Evolutionary conservation across 495 filamentous ascomycete genomes (phyloP).

Genomic region (Lasiosphaeriaceae sp.): DNA sequence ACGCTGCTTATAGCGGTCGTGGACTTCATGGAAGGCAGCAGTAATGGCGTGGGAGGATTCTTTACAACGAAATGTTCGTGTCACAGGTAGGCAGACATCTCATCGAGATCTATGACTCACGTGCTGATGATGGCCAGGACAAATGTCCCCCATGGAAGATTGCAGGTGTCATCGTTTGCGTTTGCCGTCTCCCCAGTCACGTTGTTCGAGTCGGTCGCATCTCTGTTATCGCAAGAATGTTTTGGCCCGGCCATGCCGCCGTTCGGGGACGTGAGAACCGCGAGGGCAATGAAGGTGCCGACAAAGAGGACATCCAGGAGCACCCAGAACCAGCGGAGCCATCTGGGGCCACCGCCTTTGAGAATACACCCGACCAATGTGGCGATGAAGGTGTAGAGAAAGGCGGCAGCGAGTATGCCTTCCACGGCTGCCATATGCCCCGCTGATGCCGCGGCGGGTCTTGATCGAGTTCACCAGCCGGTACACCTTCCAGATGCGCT

Average conservation of each 20-base stretch:
- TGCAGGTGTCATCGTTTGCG: constrained; percentile 4
- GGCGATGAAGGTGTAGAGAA: constrained; percentile 28
- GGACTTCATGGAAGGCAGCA: constrained; percentile 23
- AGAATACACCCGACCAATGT: constrained; percentile 16
- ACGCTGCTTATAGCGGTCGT: constrained; percentile 5
- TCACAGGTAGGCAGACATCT: background rate
- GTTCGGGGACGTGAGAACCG: constrained; percentile 28
- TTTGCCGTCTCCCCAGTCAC: constrained; percentile 5
- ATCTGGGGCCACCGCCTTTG: constrained; percentile 17
- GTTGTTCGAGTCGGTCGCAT: constrained; percentile 5
- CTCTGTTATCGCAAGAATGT: constrained; percentile 7
- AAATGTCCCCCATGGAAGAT: constrained; percentile 14
- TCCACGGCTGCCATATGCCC: constrained; percentile 29
- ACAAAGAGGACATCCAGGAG: constrained; percentile 27
- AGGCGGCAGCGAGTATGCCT: constrained; percentile 33
- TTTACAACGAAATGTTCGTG: background rate
- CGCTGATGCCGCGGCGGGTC: constrained; percentile 20
- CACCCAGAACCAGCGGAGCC: constrained; percentile 27
- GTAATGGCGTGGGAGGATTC: constrained; percentile 14
- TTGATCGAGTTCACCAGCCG: constrained; percentile 23
- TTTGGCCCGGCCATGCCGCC: constrained; percentile 23
- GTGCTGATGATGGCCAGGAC: constrained; percentile 12
- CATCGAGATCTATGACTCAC: constrained; percentile 2
- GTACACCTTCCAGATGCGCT: constrained; percentile 29
- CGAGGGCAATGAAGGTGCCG: constrained; percentile 32